Conservation (phyloP, 1,284 basidiomycete species). For the Tilletia setariae region DNA sequence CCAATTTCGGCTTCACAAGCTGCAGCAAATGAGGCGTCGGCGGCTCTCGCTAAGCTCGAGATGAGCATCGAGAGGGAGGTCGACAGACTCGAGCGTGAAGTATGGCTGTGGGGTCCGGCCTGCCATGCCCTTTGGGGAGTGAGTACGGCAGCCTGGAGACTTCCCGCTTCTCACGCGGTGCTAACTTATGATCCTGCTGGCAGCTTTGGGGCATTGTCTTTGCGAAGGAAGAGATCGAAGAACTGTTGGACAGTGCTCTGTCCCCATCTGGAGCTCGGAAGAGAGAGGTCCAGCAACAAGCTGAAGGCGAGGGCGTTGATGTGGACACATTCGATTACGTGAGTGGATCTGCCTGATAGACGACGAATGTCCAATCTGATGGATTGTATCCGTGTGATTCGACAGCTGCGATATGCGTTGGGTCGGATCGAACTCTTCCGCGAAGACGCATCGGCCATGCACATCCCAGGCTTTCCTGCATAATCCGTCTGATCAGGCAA, state of each 20-base stretch:
- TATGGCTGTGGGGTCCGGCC: constrained; percentile 45
- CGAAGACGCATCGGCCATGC: constrained; percentile 32
- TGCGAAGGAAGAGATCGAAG: constrained; percentile 41
- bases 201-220: constrained; percentile 49
- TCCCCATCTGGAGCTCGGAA: background rate
- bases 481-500: constrained; percentile 83
- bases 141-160: constrained; percentile 7
- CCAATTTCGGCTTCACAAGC: background rate
- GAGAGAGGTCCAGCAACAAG: background rate
- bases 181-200: background rate
- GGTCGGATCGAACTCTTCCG: constrained; percentile 49
- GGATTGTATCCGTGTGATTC: background rate
- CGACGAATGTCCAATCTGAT: background rate
- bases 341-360: background rate
- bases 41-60: constrained; percentile 31
- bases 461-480: constrained; percentile 19
- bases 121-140: constrained; percentile 48
- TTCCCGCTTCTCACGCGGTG: background rate
- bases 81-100: constrained; percentile 47
- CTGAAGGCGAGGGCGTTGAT: constrained; percentile 23
- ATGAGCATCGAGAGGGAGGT: constrained; percentile 41
- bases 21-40: constrained; percentile 3
- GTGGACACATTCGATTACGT: constrained; percentile 46
- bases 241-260: constrained; percentile 24
- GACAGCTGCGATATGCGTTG: constrained; percentile 38